Base-by-base conservation (phyloP, 805 yeast genomes). In the Kluyveromyces dobzhanskii region DNA sequence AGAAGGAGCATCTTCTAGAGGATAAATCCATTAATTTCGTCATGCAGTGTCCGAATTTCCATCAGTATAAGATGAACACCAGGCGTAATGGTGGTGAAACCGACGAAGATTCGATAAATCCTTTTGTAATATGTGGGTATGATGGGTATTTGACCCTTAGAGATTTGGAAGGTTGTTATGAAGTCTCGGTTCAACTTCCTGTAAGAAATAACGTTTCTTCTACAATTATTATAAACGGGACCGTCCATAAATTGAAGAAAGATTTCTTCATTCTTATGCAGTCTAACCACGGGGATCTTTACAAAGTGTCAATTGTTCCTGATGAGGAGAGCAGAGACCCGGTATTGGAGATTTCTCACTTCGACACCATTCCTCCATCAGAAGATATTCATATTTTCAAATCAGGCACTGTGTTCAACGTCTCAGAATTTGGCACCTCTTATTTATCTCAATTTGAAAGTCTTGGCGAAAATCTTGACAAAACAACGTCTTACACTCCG, bases 361-460 rank as follows among this genome's bases (percentile, higher is more conserved):
- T 90, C 58, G 96, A 85, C 53, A 71, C 94, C 0, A 68, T 85
- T 26, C 83, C 87, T 2, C 56, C 70, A 1, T 71, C 83, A 18
- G 65, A 67, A 16, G 54, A 70, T 4, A 49, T 90, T 10, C 64
- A 70, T 29, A 75, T 90, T 30, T 69, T 87, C 45, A 80, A 73
- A 46, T 71, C 83, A 5, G 98, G 97, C 0, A 82, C 77, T 46
- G 50, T 90, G 27, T 84, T 76, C 55, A 82, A 80, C 1, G 78
- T 79, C 44, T 64, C 77, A 7, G 80, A 80, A 41, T 57, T 65
- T 41, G 77, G 80, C 21, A 78, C 80, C 50, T 84, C 80, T 49
- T 57, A 65, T 14, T 64, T 84, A n/a, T 85, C 79, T 51, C 95
- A 86, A 55, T 82, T 90, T 50, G 85, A 81, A 44, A 73, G 73